Evolutionary conservation across 768 basidiomycete genomes (phyloP).

Genomic region (Macrolepiota albuminosa): DNA sequence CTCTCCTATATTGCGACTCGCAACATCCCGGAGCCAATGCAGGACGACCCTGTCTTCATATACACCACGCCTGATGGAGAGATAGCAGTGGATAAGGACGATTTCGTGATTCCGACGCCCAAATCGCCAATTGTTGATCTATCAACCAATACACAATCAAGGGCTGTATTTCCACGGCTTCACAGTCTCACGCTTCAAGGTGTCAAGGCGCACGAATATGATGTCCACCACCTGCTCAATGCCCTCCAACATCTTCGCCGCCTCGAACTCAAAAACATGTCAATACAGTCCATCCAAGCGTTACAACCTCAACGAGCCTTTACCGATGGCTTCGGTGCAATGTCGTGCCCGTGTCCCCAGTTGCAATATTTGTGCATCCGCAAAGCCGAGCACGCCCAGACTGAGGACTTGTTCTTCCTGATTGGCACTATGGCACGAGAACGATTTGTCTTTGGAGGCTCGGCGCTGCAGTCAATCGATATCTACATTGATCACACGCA

Average conservation of each 20-base stretch:
- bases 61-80: slow-evolving; percentile 2
- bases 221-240: slow-evolving; percentile 27
- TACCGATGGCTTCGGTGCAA: slow-evolving; percentile 5
- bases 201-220: slow-evolving; percentile 30
- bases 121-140: background rate
- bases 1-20: slow-evolving; percentile 34
- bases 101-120: background rate
- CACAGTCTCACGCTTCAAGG: slow-evolving; percentile 28
- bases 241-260: slow-evolving; percentile 23
- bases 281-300: slow-evolving; percentile 27
- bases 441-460: slow-evolving; percentile 20
- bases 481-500: slow-evolving; percentile 25
- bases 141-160: background rate
- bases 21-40: slow-evolving; percentile 13
- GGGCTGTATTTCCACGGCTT: slow-evolving; percentile 24
- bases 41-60: slow-evolving; percentile 10
- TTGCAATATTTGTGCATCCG: slow-evolving; percentile 26
- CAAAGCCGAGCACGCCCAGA: slow-evolving; percentile 19
- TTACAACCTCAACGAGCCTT: slow-evolving; percentile 21
- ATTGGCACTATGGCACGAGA: slow-evolving; percentile 21
- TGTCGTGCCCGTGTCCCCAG: slow-evolving; percentile 27
- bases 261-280: slow-evolving; percentile 31
- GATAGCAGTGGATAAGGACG: background rate
- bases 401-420: slow-evolving; percentile 23
- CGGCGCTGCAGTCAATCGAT: slow-evolving; percentile 23